phyloP scores from a whole-genome alignment of 2,329 filamentous ascomycete species.

The Colletotrichum camelliae region DNA sequence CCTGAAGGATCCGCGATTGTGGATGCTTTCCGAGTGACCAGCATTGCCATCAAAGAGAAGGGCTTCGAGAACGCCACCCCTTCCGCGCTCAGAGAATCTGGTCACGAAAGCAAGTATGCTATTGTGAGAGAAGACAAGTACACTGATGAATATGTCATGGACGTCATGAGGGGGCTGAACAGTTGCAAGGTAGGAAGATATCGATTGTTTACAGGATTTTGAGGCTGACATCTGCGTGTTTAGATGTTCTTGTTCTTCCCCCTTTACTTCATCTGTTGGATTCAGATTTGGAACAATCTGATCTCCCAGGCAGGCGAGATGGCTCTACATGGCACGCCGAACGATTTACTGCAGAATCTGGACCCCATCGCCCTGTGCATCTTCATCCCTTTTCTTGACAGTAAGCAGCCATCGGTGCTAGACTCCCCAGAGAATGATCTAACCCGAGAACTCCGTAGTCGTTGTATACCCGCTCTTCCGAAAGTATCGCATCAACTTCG shows the following conservation, averaged over 20 bases:
- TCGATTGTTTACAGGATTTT: background rate
- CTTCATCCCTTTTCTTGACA: slow-evolving; percentile 32
- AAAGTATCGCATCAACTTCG: slow-evolving; percentile 25
- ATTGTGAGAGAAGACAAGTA: slow-evolving; percentile 27
- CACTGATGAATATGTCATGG: slow-evolving; percentile 27
- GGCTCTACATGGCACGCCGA: slow-evolving; percentile 27
- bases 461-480: slow-evolving; percentile 26
- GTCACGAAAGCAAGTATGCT: slow-evolving; percentile 24
- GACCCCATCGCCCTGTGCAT: slow-evolving; percentile 31
- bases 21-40: slow-evolving; percentile 22
- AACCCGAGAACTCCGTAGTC: background rate
- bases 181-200: slow-evolving; percentile 27
- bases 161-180: slow-evolving; percentile 26
- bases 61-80: slow-evolving; percentile 11
- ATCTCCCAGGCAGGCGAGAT: slow-evolving; percentile 32
- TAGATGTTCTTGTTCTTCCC: slow-evolving; percentile 25
- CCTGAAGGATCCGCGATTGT: slow-evolving; percentile 11
- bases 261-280: slow-evolving; percentile 44
- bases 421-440: fast-evolving
- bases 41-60: slow-evolving; percentile 25
- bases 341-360: slow-evolving; percentile 32
- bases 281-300: slow-evolving; percentile 37
- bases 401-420: background rate
- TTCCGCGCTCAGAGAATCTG: slow-evolving; percentile 22
- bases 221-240: background rate